Evolutionary conservation across 331 rosid genomes (phyloP).

Genomic region (Pyracantha coccinea): DNA sequence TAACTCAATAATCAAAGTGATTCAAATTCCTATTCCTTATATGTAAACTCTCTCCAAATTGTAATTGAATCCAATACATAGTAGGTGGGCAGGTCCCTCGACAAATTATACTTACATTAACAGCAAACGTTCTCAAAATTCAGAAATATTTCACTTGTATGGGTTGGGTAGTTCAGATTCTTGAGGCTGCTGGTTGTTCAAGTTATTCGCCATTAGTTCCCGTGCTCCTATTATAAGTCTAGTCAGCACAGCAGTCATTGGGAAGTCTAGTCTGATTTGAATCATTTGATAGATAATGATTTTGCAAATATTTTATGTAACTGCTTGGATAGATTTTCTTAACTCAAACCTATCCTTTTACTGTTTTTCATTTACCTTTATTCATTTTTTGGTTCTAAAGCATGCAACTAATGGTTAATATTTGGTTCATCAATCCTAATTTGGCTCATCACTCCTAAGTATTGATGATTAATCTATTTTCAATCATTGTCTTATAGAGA

Average conservation of each 20-base stretch:
- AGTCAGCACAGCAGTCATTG: not conserved
- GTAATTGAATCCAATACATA: not conserved
- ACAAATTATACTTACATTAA: not conserved
- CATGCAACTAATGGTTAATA: not conserved
- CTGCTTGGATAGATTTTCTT: not conserved
- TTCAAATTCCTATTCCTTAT: not conserved
- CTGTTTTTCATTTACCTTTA: not conserved
- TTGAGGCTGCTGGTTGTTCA: not conserved
- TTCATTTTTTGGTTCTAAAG: not conserved
- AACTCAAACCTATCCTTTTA: not conserved
- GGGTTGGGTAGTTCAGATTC: not conserved
- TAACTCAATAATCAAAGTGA: not conserved
- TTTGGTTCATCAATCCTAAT: not conserved
- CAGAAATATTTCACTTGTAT: not conserved
- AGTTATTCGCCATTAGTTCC: not conserved
- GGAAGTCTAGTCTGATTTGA: not conserved
- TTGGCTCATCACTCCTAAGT: not conserved
- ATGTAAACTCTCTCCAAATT: too few relatives aligned
- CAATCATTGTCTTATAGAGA: not conserved
- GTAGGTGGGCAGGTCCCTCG: not conserved
- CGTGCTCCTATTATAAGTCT: not conserved
- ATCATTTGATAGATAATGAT: too few relatives aligned
- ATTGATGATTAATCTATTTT: not conserved
- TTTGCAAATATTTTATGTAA: not conserved
- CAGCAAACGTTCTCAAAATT: not conserved